Conservation (phyloP, 2,329 filamentous ascomycete genomes). For the Aspergillus melleus region DNA sequence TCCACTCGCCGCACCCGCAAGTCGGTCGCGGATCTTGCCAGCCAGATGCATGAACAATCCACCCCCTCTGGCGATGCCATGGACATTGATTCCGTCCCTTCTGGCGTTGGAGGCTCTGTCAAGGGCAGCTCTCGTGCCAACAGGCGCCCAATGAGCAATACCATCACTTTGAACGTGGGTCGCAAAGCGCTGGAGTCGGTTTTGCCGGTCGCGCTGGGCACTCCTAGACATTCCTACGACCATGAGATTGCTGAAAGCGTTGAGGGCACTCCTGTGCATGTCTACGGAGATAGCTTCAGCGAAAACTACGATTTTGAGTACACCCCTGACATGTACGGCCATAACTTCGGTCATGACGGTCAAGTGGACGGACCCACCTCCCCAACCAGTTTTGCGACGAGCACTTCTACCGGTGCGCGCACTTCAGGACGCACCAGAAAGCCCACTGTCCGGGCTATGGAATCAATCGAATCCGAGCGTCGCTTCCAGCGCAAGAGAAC, state of each 20-base stretch:
- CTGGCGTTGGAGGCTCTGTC: conserved; percentile 2
- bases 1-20: neutral
- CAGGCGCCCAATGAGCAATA: conserved; percentile 10
- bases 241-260: conserved; percentile 12
- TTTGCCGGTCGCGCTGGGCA: neutral
- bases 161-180: conserved; percentile 15
- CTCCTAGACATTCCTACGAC: neutral
- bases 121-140: conserved; percentile 3
- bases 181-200: conserved; percentile 15
- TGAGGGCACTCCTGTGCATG: conserved; percentile 10
- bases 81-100: neutral
- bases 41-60: neutral
- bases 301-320: conserved; percentile 22
- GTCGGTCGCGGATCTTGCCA: neutral
- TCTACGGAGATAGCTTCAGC: conserved; percentile 15
- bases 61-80: neutral
- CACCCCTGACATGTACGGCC: conserved; percentile 21
- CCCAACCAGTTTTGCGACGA: conserved; percentile 19
- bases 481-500: conserved; percentile 17
- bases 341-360: conserved; percentile 23
- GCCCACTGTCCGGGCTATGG: conserved; percentile 22
- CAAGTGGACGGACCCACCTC: conserved; percentile 20
- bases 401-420: conserved; percentile 16
- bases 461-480: conserved; percentile 21
- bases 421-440: conserved; percentile 21